Conservation (phyloP, 441 rosid species). For the Erodium chrysanthum region DNA sequence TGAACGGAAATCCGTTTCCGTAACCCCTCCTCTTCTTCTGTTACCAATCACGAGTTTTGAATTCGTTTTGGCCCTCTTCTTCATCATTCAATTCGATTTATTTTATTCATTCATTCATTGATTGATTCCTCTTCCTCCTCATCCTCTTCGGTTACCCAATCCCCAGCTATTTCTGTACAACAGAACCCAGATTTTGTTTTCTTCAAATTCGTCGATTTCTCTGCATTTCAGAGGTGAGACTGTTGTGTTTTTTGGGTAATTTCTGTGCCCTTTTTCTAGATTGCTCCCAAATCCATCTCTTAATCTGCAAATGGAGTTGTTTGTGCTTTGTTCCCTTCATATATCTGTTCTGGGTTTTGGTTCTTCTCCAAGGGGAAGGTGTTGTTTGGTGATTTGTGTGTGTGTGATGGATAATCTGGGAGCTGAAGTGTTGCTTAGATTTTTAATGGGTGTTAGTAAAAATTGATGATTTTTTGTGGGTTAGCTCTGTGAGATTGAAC, state of each 20-base stretch:
- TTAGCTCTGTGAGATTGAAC: background rate
- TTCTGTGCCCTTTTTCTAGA: background rate
- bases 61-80: background rate
- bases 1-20: background rate
- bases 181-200: background rate
- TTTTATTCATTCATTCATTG: too few species aligned
- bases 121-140: background rate
- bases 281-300: too few species aligned
- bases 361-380: too few species aligned
- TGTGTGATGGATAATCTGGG: background rate
- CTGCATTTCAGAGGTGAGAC: background rate
- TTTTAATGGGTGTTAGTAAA: background rate
- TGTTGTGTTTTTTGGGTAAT: background rate
- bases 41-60: background rate
- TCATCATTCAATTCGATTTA: background rate
- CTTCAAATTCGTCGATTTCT: background rate
- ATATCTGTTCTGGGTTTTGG: background rate
- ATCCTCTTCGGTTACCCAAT: background rate
- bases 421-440: background rate
- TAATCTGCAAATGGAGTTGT: too few species aligned
- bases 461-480: background rate
- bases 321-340: too few species aligned
- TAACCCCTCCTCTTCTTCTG: background rate
- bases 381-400: background rate
- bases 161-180: background rate